Conservation (phyloP, 495 filamentous ascomycete genomes). For the Ascodesmis nigricans region DNA sequence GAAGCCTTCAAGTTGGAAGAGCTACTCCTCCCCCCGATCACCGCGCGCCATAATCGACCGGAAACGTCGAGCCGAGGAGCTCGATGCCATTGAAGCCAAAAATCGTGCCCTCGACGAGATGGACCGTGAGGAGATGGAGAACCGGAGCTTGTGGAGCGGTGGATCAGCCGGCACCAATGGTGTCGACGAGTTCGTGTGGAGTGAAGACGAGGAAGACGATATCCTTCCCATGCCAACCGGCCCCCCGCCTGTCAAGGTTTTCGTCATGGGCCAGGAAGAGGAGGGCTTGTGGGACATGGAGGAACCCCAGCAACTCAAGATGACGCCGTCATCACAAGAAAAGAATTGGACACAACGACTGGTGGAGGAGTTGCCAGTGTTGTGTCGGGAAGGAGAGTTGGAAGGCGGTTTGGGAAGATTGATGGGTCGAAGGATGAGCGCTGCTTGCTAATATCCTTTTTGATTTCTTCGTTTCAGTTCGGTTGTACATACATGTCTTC, state of each 20-base stretch:
- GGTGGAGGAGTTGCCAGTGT: slow-evolving; percentile 10
- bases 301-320: slow-evolving; percentile 6
- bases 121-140: slow-evolving; percentile 16
- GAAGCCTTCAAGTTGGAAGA: slow-evolving; percentile 4
- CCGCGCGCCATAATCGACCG: slow-evolving; percentile 1
- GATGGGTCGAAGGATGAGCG: slow-evolving; percentile 13
- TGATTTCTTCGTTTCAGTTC: neutral
- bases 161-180: slow-evolving; percentile 21
- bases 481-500: neutral
- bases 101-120: slow-evolving; percentile 13
- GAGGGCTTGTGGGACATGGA: slow-evolving; percentile 16
- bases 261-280: slow-evolving; percentile 10
- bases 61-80: slow-evolving; percentile 3
- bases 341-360: neutral
- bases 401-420: slow-evolving; percentile 17
- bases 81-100: slow-evolving; percentile 12
- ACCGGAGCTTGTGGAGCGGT: slow-evolving; percentile 16
- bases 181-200: slow-evolving; percentile 22
- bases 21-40: neutral
- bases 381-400: slow-evolving; percentile 13
- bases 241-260: slow-evolving; percentile 10
- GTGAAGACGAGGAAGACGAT: slow-evolving; percentile 22
- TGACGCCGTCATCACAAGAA: neutral
- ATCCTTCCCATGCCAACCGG: slow-evolving; percentile 10
- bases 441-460: neutral